phyloP scores from a whole-genome alignment of 2,329 filamentous ascomycete genomes.

The Periconia sp. region DNA sequence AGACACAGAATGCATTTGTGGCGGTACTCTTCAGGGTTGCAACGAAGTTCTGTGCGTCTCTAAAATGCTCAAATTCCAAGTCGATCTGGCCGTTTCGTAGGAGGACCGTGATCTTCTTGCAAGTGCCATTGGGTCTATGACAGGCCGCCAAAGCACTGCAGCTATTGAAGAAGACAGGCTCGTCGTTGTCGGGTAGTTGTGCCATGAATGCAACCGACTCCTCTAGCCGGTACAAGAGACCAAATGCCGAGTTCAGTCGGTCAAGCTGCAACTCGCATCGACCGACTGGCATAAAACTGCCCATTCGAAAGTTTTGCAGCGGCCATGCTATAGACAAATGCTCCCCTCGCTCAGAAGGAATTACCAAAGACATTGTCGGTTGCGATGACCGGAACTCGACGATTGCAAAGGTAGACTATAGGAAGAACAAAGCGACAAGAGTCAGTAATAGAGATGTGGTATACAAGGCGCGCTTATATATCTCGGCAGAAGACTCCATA shows the following conservation, averaged over 20 bases:
- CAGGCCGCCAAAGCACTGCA: slow-evolving; percentile 16
- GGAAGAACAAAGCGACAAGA: too few relatives aligned
- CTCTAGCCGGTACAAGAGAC: slow-evolving; percentile 11
- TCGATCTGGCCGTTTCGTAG: slow-evolving; percentile 21
- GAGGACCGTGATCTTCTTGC: slow-evolving; percentile 22
- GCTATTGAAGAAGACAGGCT: slow-evolving; percentile 22
- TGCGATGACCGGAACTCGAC: too few relatives aligned
- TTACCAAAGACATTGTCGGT: too few relatives aligned
- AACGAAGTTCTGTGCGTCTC: slow-evolving; percentile 15
- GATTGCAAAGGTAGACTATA: too few relatives aligned
- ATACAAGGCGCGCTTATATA: too few relatives aligned
- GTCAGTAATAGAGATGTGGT: too few relatives aligned
- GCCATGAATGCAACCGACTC: slow-evolving; percentile 2
- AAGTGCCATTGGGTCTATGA: slow-evolving; percentile 11
- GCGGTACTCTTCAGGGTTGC: slow-evolving; percentile 12
- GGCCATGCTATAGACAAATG: slow-evolving; percentile 14
- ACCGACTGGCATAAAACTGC: slow-evolving; percentile 8
- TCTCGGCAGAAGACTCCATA: too few relatives aligned
- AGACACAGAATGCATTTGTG: slow-evolving; percentile 12
- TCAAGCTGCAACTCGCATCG: slow-evolving; percentile 15
- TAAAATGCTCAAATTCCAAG: slow-evolving; percentile 20
- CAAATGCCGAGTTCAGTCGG: slow-evolving; percentile 22
- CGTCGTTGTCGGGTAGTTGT: slow-evolving; percentile 14
- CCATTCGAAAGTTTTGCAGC: slow-evolving; percentile 12
- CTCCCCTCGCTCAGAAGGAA: too few relatives aligned